A percentile compares a stretch with the other conserved stretches of the same genome.
These are phyloP conservation scores for Yarrowia hollandica DNA, from an alignment of 805 yeast genomes.

Conservation along the genomic window DNA sequence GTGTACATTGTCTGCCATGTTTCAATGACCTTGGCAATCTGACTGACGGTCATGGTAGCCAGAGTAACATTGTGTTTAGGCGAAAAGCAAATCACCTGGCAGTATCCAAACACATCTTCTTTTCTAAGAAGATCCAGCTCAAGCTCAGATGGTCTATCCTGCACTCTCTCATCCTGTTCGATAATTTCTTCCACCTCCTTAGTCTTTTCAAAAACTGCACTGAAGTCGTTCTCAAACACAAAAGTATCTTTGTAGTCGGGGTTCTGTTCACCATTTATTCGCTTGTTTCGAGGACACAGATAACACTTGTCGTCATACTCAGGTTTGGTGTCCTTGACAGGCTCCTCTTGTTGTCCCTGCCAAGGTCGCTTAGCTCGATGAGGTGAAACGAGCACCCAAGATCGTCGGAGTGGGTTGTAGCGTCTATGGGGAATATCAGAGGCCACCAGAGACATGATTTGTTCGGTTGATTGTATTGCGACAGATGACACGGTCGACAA, in stretches of 20 bases:
- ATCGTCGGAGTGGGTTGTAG: conserved; percentile 64
- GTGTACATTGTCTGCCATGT: conserved; percentile 61
- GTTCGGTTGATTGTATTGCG: neutral
- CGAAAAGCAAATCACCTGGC: conserved; percentile 70
- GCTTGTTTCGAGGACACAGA: conserved; percentile 67
- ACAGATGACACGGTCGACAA: too few relatives aligned
- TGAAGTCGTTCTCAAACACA: conserved; percentile 65
- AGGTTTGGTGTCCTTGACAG: conserved; percentile 48
- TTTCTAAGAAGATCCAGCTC: conserved; percentile 52
- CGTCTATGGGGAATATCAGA: conserved; percentile 67
- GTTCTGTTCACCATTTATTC: conserved; percentile 62
- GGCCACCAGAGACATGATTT: conserved; percentile 11
- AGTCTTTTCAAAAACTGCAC: conserved; percentile 55
- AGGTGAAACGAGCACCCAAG: conserved; percentile 73
- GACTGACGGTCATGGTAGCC: conserved; percentile 56
- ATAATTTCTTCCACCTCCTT: conserved; percentile 15
- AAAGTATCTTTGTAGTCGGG: conserved; percentile 59
- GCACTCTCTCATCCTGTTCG: conserved; percentile 30
- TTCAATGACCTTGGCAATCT: conserved; percentile 51
- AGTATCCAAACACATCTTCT: conserved; percentile 63
- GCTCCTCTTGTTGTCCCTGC: conserved; percentile 70
- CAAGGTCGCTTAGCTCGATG: conserved; percentile 78
- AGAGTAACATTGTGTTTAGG: conserved; percentile 68
- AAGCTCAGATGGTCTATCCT: conserved; percentile 36
- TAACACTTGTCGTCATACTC: conserved; percentile 65